A percentile compares a stretch with the other conserved stretches of the same genome.
Conservation (phyloP, 345 rosid genomes). For the Lepidium sativum region DNA sequence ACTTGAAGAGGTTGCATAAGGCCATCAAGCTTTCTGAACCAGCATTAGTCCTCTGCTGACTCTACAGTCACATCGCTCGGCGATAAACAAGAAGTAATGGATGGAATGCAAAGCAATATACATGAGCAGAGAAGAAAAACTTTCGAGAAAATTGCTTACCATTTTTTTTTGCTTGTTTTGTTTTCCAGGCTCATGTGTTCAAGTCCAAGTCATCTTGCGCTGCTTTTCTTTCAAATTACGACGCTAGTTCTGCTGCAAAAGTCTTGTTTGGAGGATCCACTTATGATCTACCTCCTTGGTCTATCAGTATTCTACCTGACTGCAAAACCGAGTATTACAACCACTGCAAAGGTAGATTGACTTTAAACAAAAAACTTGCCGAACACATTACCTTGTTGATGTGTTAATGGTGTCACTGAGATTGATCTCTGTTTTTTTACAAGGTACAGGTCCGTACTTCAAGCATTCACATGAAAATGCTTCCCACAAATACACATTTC, state of each 20-base stretch:
- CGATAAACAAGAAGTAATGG: constrained; percentile 53
- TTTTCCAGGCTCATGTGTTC: constrained; percentile 60
- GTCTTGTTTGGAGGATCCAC: constrained; percentile 48
- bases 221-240: constrained; percentile 73
- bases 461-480: constrained; percentile 58
- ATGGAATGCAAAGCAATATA: background rate
- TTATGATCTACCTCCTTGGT: constrained; percentile 78
- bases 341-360: constrained; percentile 57
- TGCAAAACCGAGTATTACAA: constrained; percentile 62
- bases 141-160: background rate
- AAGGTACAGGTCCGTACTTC: constrained; percentile 50
- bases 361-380: background rate
- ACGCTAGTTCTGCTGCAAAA: constrained; percentile 34
- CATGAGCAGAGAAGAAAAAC: background rate
- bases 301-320: constrained; percentile 81
- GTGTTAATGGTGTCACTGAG: constrained; percentile 2
- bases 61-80: constrained; percentile 49
- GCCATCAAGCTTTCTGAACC: constrained; percentile 65
- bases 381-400: background rate
- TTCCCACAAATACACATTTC: constrained; percentile 37
- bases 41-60: constrained; percentile 44
- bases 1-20: constrained; percentile 57
- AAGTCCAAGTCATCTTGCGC: constrained; percentile 50
- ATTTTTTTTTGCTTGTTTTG: background rate
- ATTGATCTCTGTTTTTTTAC: constrained; percentile 39